These are phyloP conservation scores for Powellomyces hirtus DNA, from an alignment of 192 early-diverging fungal species.

Conservation along the genomic window DNA sequence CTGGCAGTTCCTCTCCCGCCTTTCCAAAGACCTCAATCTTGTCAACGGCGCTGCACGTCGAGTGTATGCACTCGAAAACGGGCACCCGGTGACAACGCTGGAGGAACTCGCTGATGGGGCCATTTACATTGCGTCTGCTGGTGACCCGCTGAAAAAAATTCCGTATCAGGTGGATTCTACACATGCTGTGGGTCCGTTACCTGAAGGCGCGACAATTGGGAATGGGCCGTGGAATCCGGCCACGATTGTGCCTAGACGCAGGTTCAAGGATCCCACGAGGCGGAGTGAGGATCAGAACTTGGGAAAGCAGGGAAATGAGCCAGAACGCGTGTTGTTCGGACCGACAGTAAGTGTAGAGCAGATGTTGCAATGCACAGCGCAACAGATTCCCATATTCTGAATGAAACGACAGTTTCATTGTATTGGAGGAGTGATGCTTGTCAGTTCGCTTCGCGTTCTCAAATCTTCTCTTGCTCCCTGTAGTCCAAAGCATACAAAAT, in stretches of 20 bases:
- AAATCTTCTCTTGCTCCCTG: neutral
- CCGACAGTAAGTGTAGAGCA: slow-evolving; percentile 29
- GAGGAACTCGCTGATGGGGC: slow-evolving; percentile 39
- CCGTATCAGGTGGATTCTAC: slow-evolving; percentile 29
- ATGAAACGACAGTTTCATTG: too few species aligned
- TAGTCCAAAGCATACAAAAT: slow-evolving; percentile 53
- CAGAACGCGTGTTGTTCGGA: slow-evolving; percentile 39
- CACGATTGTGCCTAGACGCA: neutral
- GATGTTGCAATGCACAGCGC: too few species aligned
- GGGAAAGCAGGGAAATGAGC: too few species aligned
- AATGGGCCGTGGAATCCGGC: neutral
- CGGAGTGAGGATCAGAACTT: slow-evolving; percentile 14
- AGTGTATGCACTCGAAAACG: slow-evolving; percentile 42
- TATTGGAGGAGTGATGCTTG: too few species aligned
- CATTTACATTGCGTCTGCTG: slow-evolving; percentile 44
- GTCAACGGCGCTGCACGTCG: slow-evolving; percentile 44
- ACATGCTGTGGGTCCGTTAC: neutral
- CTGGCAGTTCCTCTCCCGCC: slow-evolving; percentile 41
- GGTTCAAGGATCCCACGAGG: neutral
- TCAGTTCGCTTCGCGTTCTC: neutral
- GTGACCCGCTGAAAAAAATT: slow-evolving; percentile 43
- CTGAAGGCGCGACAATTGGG: neutral
- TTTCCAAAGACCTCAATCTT: slow-evolving; percentile 40
- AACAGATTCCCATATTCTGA: too few species aligned
- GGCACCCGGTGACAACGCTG: slow-evolving; percentile 30